A percentile compares a stretch with the other conserved stretches of the same genome.
Evolutionary conservation across 2,329 filamentous ascomycete genomes (phyloP).

Genomic region (Clarireedia hainanense): DNA sequence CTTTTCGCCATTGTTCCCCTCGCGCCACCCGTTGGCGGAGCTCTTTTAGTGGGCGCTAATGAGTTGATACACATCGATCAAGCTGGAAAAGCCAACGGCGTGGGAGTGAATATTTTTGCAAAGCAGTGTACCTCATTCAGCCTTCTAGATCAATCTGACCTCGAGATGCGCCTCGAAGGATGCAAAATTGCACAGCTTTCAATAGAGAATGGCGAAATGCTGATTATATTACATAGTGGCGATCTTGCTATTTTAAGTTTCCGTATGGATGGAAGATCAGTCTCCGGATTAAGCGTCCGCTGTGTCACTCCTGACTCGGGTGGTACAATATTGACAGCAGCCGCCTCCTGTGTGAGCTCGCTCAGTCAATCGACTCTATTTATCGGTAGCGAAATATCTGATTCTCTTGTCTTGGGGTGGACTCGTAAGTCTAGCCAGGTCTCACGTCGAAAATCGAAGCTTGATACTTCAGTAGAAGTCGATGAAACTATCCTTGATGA

Average conservation of each 20-base stretch:
- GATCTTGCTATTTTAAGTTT: constrained; percentile 70
- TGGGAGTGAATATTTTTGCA: constrained; percentile 87
- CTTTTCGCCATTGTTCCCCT: constrained; percentile 75
- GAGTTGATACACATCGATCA: constrained; percentile 94
- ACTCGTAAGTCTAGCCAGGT: constrained; percentile 53
- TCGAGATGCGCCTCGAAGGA: constrained; percentile 73
- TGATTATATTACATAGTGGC: constrained; percentile 75
- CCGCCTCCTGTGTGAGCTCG: constrained; percentile 61
- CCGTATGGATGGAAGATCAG: constrained; percentile 80
- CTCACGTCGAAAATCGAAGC: constrained; percentile 55
- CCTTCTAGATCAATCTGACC: constrained; percentile 76
- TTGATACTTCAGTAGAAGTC: constrained; percentile 43
- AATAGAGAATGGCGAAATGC: constrained; percentile 68
- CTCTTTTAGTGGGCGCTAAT: constrained; percentile 78
- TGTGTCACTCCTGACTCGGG: constrained; percentile 55
- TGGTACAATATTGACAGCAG: constrained; percentile 51
- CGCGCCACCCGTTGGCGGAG: constrained; percentile 79
- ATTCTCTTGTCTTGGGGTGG: constrained; percentile 79
- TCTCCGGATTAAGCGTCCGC: constrained; percentile 75
- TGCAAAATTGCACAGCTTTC: constrained; percentile 72
- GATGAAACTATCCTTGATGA: constrained; percentile 45
- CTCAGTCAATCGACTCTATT: constrained; percentile 68
- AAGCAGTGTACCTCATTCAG: constrained; percentile 75
- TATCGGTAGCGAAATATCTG: constrained; percentile 73
- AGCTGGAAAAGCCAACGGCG: constrained; percentile 84